Base-by-base conservation (phyloP, 139 green algal species). In the Spirogloea muscicola region DNA sequence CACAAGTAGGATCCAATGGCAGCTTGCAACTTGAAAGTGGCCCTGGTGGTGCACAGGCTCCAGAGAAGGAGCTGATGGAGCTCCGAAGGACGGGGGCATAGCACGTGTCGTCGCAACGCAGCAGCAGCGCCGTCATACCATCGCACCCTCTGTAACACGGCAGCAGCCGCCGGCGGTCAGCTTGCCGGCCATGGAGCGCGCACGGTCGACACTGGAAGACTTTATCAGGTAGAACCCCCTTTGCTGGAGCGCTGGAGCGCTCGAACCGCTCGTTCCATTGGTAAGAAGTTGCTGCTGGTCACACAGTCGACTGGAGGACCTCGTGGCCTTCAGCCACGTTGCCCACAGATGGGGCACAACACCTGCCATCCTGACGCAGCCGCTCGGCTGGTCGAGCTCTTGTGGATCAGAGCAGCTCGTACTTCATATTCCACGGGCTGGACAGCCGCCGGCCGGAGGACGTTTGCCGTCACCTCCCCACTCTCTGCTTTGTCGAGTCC, bases 401-500 rank as follows among this genome's bases (percentile, higher is more conserved):
- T n/a, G n/a, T n/a, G n/a, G n/a, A n/a, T n/a, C n/a, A n/a, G 43
- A 13, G 13, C 61, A 71, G 61, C 42, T 72, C 68, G 7, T 80
- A 80, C 66, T 71, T 80, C 67, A 80, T 80, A 37, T 80, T 80
- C 40, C 72, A 80, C 49, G 65, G 66, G 37, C 29, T 80, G 3
- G 65, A 80, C 66, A 3, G 34, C 29, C 29, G 16, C 10, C n/a
- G 27, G 6, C 68, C 72, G 34, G 7, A 10, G 38, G 67, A 80
- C 46, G 48, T 80, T 3, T 80, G 79, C 42, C 21, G 38, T 3
- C 34, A 72, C 33, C 42, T 81, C 5, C 72, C 72, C 41, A n/a
- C 43, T 42, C 41, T 80, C 21, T 21, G 7, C 39, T 80, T 72
- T 3, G 43, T 70, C n/a, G 72, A 80, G 44, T 40, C 64, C 21